Evolutionary conservation across 345 rosid genomes (phyloP).

Genomic region (Cardamine resedifolia): DNA sequence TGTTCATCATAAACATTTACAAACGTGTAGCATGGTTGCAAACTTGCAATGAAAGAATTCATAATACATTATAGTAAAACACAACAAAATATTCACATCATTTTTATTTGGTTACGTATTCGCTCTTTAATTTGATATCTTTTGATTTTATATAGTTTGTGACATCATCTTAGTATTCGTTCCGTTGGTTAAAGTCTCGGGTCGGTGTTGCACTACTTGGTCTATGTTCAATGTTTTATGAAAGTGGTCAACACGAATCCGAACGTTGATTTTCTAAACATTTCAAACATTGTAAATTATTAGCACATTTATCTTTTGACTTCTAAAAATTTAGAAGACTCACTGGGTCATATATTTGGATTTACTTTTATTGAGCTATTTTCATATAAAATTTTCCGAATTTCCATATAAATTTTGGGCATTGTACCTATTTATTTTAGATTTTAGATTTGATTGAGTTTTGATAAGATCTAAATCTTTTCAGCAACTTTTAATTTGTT

Average conservation of each 20-base stretch:
- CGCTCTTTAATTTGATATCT: not conserved
- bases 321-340: not conserved
- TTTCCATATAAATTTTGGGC: too few species aligned
- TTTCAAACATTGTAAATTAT: conserved; percentile 16
- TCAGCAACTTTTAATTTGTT: not conserved
- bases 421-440: too few species aligned
- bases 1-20: not conserved
- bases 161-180: not conserved
- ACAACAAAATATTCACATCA: not conserved
- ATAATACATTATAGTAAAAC: not conserved
- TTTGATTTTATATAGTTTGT: not conserved
- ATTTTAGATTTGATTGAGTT: not conserved
- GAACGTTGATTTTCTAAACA: not conserved
- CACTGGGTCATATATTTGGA: not conserved
- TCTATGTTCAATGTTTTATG: conserved; percentile 15
- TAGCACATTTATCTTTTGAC: conserved; percentile 19
- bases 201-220: conserved; percentile 15
- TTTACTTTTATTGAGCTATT: not conserved
- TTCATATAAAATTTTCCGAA: too few species aligned
- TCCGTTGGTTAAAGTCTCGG: conserved; percentile 3
- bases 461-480: not conserved
- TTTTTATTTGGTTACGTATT: not conserved
- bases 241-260: conserved; percentile 22
- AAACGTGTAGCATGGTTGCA: not conserved
- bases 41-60: too few species aligned